A percentile compares a stretch with the other conserved stretches of the same genome.
phyloP scores from a whole-genome alignment of 192 early-diverging fungal species.

The Chytriomyces confervae region DNA sequence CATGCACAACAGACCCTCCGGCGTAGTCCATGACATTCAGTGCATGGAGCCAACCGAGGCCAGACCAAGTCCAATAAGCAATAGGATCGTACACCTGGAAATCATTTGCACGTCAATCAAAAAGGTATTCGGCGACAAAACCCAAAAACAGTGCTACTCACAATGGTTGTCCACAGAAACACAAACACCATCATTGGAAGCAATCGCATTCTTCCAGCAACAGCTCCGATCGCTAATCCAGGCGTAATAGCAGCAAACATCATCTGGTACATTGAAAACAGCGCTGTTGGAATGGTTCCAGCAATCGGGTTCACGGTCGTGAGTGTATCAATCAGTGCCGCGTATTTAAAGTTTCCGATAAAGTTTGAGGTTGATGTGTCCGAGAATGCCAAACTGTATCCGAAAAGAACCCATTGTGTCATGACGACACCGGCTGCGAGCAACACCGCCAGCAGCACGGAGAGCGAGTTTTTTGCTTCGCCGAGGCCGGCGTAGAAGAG shows the following conservation, averaged over 20 bases:
- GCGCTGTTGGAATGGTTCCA: conserved; percentile 65
- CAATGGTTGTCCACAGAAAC: conserved; percentile 79
- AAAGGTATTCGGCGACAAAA: no score
- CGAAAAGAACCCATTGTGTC: conserved; percentile 80
- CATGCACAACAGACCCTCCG: conserved; percentile 83
- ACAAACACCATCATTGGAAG: conserved; percentile 85
- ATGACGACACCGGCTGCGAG: conserved; percentile 78
- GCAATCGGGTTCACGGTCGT: conserved; percentile 55
- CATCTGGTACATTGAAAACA: conserved; percentile 80
- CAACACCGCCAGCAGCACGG: conserved; percentile 79
- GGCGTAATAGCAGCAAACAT: conserved; percentile 92
- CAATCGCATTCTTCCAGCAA: conserved; percentile 83
- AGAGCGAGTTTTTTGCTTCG: conserved; percentile 82
- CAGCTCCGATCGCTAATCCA: conserved; percentile 84
- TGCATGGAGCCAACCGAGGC: conserved; percentile 76
- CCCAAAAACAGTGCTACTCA: conserved; percentile 53
- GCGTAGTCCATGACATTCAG: conserved; percentile 77
- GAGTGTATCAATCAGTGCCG: conserved; percentile 10
- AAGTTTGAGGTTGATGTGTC: conserved; percentile 54
- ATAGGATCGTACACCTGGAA: conserved; percentile 82
- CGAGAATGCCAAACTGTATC: conserved; percentile 80
- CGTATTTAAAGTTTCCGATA: conserved; percentile 40
- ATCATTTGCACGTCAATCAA: not conserved
- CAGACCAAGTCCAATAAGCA: conserved; percentile 91
- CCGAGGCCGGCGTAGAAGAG: conserved; percentile 92